Evolutionary conservation across 768 basidiomycete genomes (phyloP).

Genomic region (Pisolithus marmoratus): DNA sequence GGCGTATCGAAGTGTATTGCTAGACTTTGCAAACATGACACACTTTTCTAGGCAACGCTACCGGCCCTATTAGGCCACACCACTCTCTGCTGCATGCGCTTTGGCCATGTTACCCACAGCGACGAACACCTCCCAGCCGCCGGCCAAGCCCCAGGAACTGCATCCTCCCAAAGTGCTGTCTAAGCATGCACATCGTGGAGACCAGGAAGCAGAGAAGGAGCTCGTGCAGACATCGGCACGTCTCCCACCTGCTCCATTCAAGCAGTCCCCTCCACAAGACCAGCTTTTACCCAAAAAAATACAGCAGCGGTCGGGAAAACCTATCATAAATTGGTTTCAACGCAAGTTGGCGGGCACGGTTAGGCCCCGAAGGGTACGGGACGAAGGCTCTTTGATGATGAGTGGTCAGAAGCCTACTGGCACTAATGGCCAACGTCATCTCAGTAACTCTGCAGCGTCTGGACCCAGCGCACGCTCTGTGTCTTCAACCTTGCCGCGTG

Average conservation of each 20-base stretch:
- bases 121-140: conserved; percentile 8
- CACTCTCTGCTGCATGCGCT: not conserved
- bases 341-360: conserved; percentile 74
- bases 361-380: conserved; percentile 46
- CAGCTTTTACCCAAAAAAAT: conserved; percentile 52
- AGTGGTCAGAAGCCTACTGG: conserved; percentile 8
- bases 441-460: conserved; percentile 4
- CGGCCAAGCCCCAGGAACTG: conserved; percentile 10
- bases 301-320: conserved; percentile 69
- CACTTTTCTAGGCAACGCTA: too few relatives aligned
- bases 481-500: conserved; percentile 25
- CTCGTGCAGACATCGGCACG: conserved; percentile 10
- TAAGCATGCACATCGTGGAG: conserved; percentile 5
- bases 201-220: conserved; percentile 12
- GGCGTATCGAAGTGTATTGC: not conserved
- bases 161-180: conserved; percentile 11
- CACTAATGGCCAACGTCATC: conserved; percentile 12
- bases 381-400: conserved; percentile 16
- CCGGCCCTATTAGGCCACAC: too few relatives aligned
- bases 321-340: conserved; percentile 87
- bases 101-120: conserved; percentile 13
- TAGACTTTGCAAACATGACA: not conserved
- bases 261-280: conserved; percentile 21
- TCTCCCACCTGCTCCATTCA: conserved; percentile 14
- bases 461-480: conserved; percentile 23